Base-by-base conservation (phyloP, 768 basidiomycete species). In the Tricholomella constricta region DNA sequence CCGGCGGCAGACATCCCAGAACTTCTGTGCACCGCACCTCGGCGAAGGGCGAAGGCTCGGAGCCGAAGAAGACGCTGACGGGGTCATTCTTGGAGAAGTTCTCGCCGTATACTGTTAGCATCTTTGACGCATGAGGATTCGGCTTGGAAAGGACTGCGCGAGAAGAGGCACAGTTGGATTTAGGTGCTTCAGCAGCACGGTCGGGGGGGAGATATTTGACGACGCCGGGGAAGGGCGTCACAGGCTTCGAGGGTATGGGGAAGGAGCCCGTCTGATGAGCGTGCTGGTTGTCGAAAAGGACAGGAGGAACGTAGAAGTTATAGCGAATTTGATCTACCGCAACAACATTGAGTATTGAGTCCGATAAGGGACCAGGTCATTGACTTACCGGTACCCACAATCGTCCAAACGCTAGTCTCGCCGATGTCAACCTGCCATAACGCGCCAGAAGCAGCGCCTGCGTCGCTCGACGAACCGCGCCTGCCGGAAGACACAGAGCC, bases 391-490 rank as follows among this genome's bases (percentile, higher is more conserved):
- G 90, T 93, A 60, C 93, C 91, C 55, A 94, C 91, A 59, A 94
- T 91, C 3, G 93, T 94, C 93, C 93, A 95, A 20, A 94, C 89
- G 65, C 91, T 92, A 26, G 91, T 92, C 75, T 94, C 92, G 56
- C 92, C 92, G 52, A 93, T 92, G 68, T 94, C 92, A 49, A 94
- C 87, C 65, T 87, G 87, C 91, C 89, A 93, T 20, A 90, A 78
- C 9, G 88, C 87, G 45, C 88, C 91, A 5, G 88, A 91, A 40
- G 85, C 83, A 46, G 85, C 85, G 31, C 84, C 81, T 36, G 80
- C 66, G 51, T 91, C 89, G 61, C 85, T 84, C 12, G 79, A 72
- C 26, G 83, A 83, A 12, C 86, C 85, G 38, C 87, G 83, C 29
- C 88, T 77, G 43, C 81, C 76, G 36, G 89, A 87, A 23, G 83